These are phyloP conservation scores for Fraxinus quadrangulata DNA, from an alignment of 257 asterid genomes.

Conservation along the genomic window DNA sequence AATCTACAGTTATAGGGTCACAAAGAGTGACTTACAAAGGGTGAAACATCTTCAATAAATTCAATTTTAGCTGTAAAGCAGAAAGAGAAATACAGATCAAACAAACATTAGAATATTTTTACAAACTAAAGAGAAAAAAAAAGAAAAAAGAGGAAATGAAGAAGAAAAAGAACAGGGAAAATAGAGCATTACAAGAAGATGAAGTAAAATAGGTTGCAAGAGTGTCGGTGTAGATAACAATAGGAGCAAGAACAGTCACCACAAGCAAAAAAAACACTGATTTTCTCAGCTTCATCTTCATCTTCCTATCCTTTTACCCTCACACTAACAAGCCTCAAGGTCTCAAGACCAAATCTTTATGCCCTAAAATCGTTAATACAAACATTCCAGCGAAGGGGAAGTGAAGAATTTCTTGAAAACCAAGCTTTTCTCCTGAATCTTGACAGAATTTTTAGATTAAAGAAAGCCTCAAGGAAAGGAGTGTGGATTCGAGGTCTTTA, in stretches of 20 bases:
- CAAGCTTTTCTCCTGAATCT: background rate
- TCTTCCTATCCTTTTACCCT: constrained; percentile 1
- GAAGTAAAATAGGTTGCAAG: constrained; percentile 62
- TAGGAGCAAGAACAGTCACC: constrained; percentile 79
- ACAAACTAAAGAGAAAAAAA: background rate
- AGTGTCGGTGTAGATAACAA: constrained; percentile 71
- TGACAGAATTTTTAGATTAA: constrained; percentile 14
- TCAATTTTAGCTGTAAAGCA: constrained; percentile 59
- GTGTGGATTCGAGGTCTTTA: background rate
- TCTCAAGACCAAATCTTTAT: constrained; percentile 29
- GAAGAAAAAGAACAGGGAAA: background rate
- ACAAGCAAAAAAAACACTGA: constrained; percentile 62
- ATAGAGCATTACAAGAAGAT: constrained; percentile 57
- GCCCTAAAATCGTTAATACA: constrained; percentile 24
- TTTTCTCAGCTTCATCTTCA: constrained; percentile 61
- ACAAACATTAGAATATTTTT: background rate
- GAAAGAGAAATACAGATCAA: constrained; percentile 26
- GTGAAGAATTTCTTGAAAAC: constrained; percentile 10
- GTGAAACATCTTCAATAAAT: constrained; percentile 70
- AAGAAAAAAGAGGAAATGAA: background rate
- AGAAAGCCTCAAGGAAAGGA: constrained; percentile 20
- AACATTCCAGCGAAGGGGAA: constrained; percentile 1
- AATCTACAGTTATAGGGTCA: constrained; percentile 9
- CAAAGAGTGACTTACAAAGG: constrained; percentile 57
- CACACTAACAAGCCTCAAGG: constrained; percentile 18